Conservation (phyloP, 139 green algal genomes). For the Eudorina sp. region DNA sequence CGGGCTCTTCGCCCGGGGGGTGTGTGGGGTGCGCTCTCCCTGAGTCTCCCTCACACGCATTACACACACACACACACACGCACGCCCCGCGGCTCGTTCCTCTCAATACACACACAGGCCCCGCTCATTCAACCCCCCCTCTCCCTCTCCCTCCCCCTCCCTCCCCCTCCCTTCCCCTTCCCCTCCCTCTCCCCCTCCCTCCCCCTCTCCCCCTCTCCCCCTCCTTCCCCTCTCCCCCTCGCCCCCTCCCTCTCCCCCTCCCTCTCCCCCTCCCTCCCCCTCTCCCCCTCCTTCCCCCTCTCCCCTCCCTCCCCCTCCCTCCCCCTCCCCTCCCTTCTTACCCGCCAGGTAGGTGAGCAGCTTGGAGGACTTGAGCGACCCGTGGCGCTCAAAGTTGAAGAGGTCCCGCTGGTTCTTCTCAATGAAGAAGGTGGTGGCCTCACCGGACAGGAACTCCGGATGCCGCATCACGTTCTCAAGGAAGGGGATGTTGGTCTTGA, state of each 20-base stretch:
- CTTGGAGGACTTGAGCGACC: constrained; percentile 63
- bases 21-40: too few relatives aligned
- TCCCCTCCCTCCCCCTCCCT: neutral
- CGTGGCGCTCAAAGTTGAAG: constrained; percentile 77
- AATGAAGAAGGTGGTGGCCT: constrained; percentile 86
- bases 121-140: too few relatives aligned
- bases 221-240: neutral
- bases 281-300: constrained; percentile 15
- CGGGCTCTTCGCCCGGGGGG: too few relatives aligned
- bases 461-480: constrained; percentile 91
- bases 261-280: constrained; percentile 59
- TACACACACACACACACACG: too few relatives aligned
- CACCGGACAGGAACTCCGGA: constrained; percentile 86
- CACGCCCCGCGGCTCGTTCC: too few relatives aligned
- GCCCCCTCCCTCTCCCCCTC: constrained; percentile 29
- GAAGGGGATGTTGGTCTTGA: constrained; percentile 97
- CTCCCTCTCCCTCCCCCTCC: neutral
- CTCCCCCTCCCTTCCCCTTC: neutral
- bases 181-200: neutral
- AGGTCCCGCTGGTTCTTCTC: constrained; percentile 81
- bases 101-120: too few relatives aligned
- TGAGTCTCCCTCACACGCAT: too few relatives aligned
- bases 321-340: constrained; percentile 56
- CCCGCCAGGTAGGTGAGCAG: constrained; percentile 88
- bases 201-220: neutral